Percentiles rank a stretch among this genome's conserved stretches.
Conservation (phyloP, 805 yeast species). For the Starmerella riodocensis region DNA sequence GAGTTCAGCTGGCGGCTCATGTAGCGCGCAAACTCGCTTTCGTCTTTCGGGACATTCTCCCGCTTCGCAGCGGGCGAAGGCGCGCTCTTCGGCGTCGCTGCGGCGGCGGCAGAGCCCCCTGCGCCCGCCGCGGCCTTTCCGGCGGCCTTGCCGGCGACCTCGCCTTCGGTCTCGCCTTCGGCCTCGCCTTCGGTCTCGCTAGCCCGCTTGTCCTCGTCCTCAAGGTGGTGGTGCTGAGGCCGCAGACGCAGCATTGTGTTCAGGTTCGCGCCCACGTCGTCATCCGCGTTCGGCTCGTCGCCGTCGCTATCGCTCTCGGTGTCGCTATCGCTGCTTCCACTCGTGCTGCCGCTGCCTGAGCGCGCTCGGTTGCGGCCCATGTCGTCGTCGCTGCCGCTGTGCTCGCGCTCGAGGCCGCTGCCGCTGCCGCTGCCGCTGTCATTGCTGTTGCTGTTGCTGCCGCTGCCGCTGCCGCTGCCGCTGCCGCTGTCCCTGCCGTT, state of each 20-base stretch:
- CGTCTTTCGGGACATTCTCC: constrained; percentile 2
- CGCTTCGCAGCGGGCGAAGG: not conserved
- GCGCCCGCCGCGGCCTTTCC: too few species aligned
- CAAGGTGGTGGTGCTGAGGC: not conserved
- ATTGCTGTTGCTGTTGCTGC: constrained; percentile 22
- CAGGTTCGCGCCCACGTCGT: not conserved
- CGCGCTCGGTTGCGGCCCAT: not conserved
- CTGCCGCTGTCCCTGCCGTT: constrained; percentile 2
- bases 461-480: constrained; percentile 21
- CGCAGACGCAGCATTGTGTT: not conserved
- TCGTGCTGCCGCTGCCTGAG: not conserved
- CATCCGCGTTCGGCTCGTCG: not conserved
- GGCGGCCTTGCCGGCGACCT: too few species aligned
- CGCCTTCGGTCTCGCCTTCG: too few species aligned
- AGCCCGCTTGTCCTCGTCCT: too few species aligned
- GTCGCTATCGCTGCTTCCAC: not conserved
- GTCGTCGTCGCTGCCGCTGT: not conserved
- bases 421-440: constrained; percentile 20
- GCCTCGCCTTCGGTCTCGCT: too few species aligned
- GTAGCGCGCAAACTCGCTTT: constrained; percentile 52
- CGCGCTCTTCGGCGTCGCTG: not conserved
- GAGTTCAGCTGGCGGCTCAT: constrained; percentile 63
- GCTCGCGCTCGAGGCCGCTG: not conserved
- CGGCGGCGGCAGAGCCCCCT: not conserved
- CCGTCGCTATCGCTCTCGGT: not conserved